These are phyloP conservation scores for Gossypioides kirkii DNA, from an alignment of 345 rosid genomes.

Conservation along the genomic window DNA sequence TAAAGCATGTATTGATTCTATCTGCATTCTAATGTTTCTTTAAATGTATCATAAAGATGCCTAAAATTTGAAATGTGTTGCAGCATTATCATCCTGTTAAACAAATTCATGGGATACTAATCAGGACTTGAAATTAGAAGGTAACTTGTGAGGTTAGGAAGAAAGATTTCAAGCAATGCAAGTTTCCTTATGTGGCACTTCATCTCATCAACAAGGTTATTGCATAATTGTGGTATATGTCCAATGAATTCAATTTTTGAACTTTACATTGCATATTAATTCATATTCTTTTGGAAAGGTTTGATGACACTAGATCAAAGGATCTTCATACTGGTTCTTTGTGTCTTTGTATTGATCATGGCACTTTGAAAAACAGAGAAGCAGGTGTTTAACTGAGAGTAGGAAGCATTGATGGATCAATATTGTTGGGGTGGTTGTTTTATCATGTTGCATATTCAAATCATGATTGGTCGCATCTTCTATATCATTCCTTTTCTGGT, in stretches of 20 bases:
- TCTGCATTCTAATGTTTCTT: not conserved
- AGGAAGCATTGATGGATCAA: too few relatives aligned
- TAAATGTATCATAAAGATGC: not conserved
- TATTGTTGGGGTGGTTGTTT: too few relatives aligned
- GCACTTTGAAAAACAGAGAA: too few relatives aligned
- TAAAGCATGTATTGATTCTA: slow-evolving; percentile 11
- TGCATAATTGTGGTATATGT: not conserved
- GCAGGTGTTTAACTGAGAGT: too few relatives aligned
- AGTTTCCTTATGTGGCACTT: not conserved
- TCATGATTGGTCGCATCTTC: too few relatives aligned
- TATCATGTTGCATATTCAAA: too few relatives aligned
- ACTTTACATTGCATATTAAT: not conserved
- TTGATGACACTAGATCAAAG: not conserved
- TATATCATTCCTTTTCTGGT: too few relatives aligned
- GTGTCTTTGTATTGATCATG: not conserved
- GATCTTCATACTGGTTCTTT: not conserved
- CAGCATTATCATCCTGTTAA: not conserved
- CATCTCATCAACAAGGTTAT: not conserved
- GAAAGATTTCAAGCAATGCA: not conserved
- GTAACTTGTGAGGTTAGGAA: not conserved
- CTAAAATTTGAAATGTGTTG: not conserved
- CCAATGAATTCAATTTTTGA: too few relatives aligned
- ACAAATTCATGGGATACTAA: not conserved
- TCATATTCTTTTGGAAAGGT: not conserved
- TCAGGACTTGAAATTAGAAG: not conserved